Conservation (phyloP, 805 yeast species). For the fission yeast (Schizosaccharomyces pombe) region DNA sequence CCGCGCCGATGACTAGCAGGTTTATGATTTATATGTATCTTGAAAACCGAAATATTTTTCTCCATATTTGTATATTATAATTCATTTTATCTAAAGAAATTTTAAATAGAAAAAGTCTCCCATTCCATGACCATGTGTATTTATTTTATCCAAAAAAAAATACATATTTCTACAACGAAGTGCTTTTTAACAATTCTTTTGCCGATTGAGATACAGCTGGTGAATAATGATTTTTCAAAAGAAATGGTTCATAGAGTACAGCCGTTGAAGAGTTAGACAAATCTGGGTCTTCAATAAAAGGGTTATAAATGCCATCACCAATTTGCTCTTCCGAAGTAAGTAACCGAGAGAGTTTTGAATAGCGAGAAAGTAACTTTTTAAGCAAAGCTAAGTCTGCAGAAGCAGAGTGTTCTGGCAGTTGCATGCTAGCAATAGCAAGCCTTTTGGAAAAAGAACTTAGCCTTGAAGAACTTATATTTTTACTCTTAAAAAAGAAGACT, state of each 20-base stretch:
- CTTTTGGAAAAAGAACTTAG: constrained; percentile 65
- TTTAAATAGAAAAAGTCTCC: no score
- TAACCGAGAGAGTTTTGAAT: constrained; percentile 40
- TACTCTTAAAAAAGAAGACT: constrained; percentile 44
- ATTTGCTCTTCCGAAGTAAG: constrained; percentile 77
- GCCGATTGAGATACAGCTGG: constrained; percentile 57
- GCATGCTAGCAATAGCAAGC: constrained; percentile 38
- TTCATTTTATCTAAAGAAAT: no score
- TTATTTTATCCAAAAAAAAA: no score
- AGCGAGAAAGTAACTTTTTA: constrained; percentile 48
- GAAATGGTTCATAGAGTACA: constrained; percentile 65
- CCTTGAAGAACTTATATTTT: constrained; percentile 17
- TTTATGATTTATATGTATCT: no score
- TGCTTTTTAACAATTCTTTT: background rate
- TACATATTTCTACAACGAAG: background rate
- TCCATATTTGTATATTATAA: background rate
- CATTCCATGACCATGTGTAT: no score
- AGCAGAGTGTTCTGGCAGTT: constrained; percentile 72
- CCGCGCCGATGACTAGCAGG: no score
- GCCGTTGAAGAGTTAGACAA: constrained; percentile 74
- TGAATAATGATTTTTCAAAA: constrained; percentile 61
- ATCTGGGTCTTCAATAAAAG: constrained; percentile 42
- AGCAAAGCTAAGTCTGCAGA: constrained; percentile 56
- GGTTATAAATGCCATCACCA: constrained; percentile 51
- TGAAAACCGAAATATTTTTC: background rate